Evolutionary conservation across 345 rosid genomes (phyloP), one percentile per base, ranked within the genome.

Genomic region (Dimocarpus longan): DNA sequence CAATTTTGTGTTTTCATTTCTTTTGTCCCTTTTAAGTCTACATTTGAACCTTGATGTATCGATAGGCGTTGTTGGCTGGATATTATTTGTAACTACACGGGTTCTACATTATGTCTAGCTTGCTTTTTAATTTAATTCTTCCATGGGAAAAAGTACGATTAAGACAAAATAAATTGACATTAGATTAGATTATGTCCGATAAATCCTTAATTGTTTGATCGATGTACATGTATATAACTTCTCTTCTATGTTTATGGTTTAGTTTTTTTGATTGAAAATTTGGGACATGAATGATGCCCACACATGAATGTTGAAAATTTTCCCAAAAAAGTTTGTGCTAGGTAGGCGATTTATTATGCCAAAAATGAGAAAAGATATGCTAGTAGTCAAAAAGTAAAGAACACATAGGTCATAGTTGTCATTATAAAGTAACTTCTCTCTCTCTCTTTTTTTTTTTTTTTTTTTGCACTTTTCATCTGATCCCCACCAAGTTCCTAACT

Each of bases 351-450:
- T 52, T 4, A 66, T 52, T 7, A 50, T 8, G 39, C 10, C 43
- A 75, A n/a, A 54, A 40, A 56, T 48, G 12, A 57, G 22, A 22
- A 80, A 80, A 75, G 57, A 71, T 10, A 63, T 24, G 78, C 75
- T 21, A 68, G 43, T 54, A 50, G 86, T 81, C 85, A 79, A 86
- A 81, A 86, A 75, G 83, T 63, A 26, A 62, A 83, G 26, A 18
- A 39, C 42, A 10, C 46, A 10, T 57, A 62, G 82, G 74, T 74
- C 67, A 75, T 71, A 6, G 16, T 28, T 50, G 77, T 69, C 87
- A 60, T 66, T 74, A 43, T 32, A 74, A 80, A 80, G 85, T 15
- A 44, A 40, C 68, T 43, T 21, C 59, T 18, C 57, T 40, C 66
- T 1, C n/a, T 43, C 46, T 28, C 42, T 26, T 26, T 26, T 26